Conservation (phyloP, 768 basidiomycete species). For the Dictyophora rubrovolvata region DNA sequence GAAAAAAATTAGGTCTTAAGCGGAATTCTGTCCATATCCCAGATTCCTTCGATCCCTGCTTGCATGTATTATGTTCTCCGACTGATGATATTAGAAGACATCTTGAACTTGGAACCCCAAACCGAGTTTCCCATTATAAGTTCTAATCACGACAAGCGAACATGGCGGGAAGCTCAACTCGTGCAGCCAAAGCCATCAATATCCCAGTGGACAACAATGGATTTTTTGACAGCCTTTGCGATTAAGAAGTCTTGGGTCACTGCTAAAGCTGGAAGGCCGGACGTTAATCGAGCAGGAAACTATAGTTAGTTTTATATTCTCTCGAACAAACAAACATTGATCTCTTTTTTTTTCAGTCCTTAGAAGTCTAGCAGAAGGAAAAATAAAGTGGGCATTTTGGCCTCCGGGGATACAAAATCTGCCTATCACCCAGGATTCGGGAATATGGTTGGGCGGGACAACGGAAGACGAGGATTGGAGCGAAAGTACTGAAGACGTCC, state of each 20-base stretch:
- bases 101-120: constrained; percentile 38
- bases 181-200: background rate
- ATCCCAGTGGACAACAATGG: constrained; percentile 74
- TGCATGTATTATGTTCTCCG: constrained; percentile 65
- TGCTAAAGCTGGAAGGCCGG: constrained; percentile 83
- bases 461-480: constrained; percentile 22
- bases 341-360: constrained; percentile 41
- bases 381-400: constrained; percentile 78
- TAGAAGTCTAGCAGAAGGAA: constrained; percentile 72
- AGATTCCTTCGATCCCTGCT: constrained; percentile 72
- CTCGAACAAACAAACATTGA: background rate
- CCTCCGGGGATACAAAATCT: constrained; percentile 40
- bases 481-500: constrained; percentile 5
- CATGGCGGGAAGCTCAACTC: constrained; percentile 52
- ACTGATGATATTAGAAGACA: constrained; percentile 66
- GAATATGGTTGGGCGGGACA: constrained; percentile 51
- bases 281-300: constrained; percentile 84
- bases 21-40: constrained; percentile 70
- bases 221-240: constrained; percentile 73
- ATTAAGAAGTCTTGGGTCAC: constrained; percentile 75
- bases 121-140: constrained; percentile 34
- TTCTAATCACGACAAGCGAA: constrained; percentile 54
- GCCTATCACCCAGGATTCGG: constrained; percentile 22
- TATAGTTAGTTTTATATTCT: constrained; percentile 46
- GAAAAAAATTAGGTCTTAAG: constrained; percentile 47